Conservation (phyloP, 805 yeast genomes). For the Saturnispora halmiae region DNA sequence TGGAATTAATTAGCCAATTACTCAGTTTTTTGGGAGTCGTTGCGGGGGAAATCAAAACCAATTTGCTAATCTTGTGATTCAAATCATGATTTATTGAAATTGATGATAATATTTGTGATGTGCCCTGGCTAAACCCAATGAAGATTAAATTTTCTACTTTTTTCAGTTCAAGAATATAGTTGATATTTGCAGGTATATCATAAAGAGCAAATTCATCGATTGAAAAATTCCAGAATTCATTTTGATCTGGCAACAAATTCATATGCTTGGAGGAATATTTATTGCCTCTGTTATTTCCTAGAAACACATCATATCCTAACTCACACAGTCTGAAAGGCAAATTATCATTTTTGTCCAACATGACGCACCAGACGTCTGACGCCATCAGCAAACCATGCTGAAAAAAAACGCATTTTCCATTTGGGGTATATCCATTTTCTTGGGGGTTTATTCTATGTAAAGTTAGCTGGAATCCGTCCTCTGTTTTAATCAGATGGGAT, state of each 20-base stretch:
- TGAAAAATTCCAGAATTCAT: slow-evolving; percentile 81
- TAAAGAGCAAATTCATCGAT: slow-evolving; percentile 86
- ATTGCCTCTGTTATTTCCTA: slow-evolving; percentile 89
- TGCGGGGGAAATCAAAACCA: slow-evolving; percentile 73
- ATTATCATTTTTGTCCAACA: slow-evolving; percentile 33
- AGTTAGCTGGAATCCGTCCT: slow-evolving; percentile 68
- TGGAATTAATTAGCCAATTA: slow-evolving; percentile 65
- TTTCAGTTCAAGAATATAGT: slow-evolving; percentile 56
- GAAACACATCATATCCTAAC: slow-evolving; percentile 87
- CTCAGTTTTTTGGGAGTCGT: slow-evolving; percentile 84
- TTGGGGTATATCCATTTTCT: slow-evolving; percentile 24
- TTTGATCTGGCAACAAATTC: slow-evolving; percentile 29
- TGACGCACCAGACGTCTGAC: slow-evolving; percentile 58
- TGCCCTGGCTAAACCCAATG: slow-evolving; percentile 91
- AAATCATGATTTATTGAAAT: slow-evolving; percentile 62
- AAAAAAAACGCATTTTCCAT: slow-evolving; percentile 56
- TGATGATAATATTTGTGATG: slow-evolving; percentile 89
- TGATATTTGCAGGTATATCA: slow-evolving; percentile 81
- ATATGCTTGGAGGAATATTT: slow-evolving; percentile 82
- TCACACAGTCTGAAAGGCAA: slow-evolving; percentile 73
- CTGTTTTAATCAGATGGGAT: slow-evolving; percentile 67
- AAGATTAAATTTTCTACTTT: slow-evolving; percentile 43
- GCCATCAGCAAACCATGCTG: slow-evolving; percentile 92
- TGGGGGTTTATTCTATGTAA: slow-evolving; percentile 54
- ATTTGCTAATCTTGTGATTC: slow-evolving; percentile 42